Evolutionary conservation across 1,284 basidiomycete genomes (phyloP).

Genomic region (Cystobasidium pallidum): DNA sequence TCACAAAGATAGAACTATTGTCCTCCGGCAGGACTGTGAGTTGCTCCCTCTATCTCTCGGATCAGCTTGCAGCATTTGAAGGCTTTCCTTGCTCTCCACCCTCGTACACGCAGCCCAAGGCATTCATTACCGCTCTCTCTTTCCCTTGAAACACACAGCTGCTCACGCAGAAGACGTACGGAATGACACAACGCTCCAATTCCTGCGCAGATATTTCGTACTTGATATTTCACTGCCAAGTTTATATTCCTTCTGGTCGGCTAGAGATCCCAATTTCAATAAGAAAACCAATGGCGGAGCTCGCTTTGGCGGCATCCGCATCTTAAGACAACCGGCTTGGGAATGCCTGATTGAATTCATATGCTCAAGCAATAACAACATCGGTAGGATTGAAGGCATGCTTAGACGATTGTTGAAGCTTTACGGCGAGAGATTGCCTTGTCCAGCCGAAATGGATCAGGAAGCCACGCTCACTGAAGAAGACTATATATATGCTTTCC

Average conservation of each 20-base stretch:
- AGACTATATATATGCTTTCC: constrained; percentile 78
- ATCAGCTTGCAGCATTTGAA: not conserved
- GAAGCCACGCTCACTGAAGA: constrained; percentile 34
- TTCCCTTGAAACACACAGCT: constrained; percentile 43
- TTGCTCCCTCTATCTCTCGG: not conserved
- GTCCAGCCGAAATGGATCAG: constrained; percentile 46
- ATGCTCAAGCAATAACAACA: constrained; percentile 98
- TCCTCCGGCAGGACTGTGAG: constrained; percentile 53
- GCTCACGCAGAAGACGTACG: constrained; percentile 59
- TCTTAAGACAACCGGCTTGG: constrained; percentile 92
- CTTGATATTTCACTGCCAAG: constrained; percentile 73
- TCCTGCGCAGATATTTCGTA: constrained; percentile 89
- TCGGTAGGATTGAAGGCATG: constrained; percentile 86
- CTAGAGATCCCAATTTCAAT: constrained; percentile 74
- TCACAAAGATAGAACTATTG: constrained; percentile 51
- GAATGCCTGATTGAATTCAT: constrained; percentile 95
- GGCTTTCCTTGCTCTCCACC: not conserved
- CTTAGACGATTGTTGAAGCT: constrained; percentile 62
- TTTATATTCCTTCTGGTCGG: constrained; percentile 77
- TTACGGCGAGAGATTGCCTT: constrained; percentile 49
- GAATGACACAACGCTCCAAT: constrained; percentile 68
- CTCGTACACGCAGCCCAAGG: constrained; percentile 43
- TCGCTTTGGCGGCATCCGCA: constrained; percentile 65
- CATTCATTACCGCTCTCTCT: constrained; percentile 50
- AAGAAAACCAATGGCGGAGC: constrained; percentile 64